Base-by-base conservation (phyloP, 306 rosid genomes). In the Vigna unguiculata region DNA sequence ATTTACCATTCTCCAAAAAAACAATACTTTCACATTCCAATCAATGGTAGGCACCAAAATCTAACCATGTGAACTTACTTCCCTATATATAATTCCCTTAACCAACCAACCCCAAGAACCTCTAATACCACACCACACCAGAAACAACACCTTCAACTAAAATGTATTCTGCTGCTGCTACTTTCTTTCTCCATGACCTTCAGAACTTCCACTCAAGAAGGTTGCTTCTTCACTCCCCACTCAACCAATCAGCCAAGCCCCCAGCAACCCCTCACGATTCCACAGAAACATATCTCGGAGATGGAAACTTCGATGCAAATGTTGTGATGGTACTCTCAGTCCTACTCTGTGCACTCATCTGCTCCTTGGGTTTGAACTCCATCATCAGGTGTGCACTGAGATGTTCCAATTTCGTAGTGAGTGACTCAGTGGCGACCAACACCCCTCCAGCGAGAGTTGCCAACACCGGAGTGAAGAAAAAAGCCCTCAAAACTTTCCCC, bases 321-420 rank as follows among this genome's bases (percentile, higher is more conserved):
- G 93, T 96, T 20, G 91, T 96, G 0, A 91, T 96, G 99, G 99
- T 96, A 47, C 98, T 96, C 52, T 92, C 96, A 21, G 96, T 96
- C 72, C 90, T 96, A 48, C 22, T 96, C 7, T 96, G 96, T 60
- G 98, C 99, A 14, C 85, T 96, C 0, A 87, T 96, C 4, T 92
- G 97, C 76, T 96, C 99, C 0, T 81, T 96, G 12, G 96, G 97
- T 0, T 68, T 96, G 22, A 96, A 96, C 83, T 89, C 98, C 78
- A 86, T 96, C 76, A 87, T 91, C 32, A 81, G 95, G 73, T 96
- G 98, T 57, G 94, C 89, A 21, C 72, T 92, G n/a, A 87, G 83
- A 54, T 92, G 97, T 77, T 91, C 96, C 0, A 83, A 28, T 59
- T 68, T 91, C 9, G 88, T 87, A 7, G 21, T 72, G 24, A 77